Conservation (phyloP, 2,329 filamentous ascomycete species). For the Teratosphaeria nubilosa region DNA sequence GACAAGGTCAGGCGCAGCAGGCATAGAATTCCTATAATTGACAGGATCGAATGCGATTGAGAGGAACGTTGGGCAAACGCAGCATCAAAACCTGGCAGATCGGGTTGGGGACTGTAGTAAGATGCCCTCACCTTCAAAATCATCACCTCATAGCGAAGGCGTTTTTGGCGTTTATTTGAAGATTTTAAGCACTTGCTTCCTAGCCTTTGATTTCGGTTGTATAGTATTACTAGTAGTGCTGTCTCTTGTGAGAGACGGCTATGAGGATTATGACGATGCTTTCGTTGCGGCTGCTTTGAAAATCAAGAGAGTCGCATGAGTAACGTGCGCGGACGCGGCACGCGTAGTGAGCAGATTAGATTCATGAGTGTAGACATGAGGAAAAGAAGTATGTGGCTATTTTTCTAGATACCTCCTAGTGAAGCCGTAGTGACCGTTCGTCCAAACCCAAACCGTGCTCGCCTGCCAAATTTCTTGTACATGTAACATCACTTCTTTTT, state of each 20-base stretch:
- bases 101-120: not conserved
- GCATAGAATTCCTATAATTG: slow-evolving; percentile 7
- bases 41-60: not conserved
- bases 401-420: too few species aligned
- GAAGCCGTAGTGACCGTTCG: too few species aligned
- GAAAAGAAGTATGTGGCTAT: too few species aligned
- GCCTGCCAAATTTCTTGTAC: too few species aligned
- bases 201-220: not conserved
- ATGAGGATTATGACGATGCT: not conserved
- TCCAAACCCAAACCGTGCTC: too few species aligned
- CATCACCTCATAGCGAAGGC: not conserved
- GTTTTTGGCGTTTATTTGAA: not conserved
- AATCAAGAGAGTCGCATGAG: too few species aligned
- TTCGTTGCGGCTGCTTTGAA: too few species aligned
- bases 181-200: not conserved
- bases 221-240: not conserved
- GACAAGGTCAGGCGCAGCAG: slow-evolving; percentile 60
- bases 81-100: not conserved
- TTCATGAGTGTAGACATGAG: too few species aligned
- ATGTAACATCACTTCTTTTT: too few species aligned
- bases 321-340: too few species aligned
- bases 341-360: too few species aligned
- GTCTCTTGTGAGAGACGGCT: not conserved
- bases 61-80: not conserved
- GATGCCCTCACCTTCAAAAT: not conserved